Evolutionary conservation across 148 eudicot species (phyloP).

Genomic region (Fagopyrum esculentum): DNA sequence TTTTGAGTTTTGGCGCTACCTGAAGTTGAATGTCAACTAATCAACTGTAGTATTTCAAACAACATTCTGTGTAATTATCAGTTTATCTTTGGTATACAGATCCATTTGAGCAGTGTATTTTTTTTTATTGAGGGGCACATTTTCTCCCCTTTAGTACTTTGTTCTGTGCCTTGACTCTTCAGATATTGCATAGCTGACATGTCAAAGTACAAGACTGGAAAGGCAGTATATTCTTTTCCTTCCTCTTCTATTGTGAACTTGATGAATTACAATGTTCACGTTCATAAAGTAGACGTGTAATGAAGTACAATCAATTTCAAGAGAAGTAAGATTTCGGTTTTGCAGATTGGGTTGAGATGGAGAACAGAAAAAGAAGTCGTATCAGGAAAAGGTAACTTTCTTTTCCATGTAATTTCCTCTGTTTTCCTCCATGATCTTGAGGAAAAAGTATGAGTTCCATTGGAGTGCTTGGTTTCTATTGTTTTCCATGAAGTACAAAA

Average conservation of each 20-base stretch:
- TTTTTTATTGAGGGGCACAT: background rate
- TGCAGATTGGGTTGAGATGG: slow-evolving; percentile 94
- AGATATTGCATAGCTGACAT: slow-evolving; percentile 98
- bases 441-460: background rate
- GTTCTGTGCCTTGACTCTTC: slow-evolving; percentile 35
- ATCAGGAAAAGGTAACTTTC: slow-evolving; percentile 76
- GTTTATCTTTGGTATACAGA: background rate
- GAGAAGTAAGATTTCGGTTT: slow-evolving; percentile 6
- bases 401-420: background rate
- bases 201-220: slow-evolving; percentile 80
- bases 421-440: background rate
- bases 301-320: background rate
- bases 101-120: background rate
- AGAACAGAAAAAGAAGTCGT: slow-evolving; percentile 89
- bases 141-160: background rate
- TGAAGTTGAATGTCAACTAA: background rate
- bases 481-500: no score
- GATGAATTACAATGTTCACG: background rate
- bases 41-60: background rate
- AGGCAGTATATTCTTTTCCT: slow-evolving; percentile 38
- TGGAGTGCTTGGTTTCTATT: background rate
- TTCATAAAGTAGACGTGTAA: background rate
- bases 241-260: background rate
- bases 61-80: background rate
- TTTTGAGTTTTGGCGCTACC: background rate